These are phyloP conservation scores for Viridothelium virens DNA, from an alignment of 495 filamentous ascomycete species.

Conservation along the genomic window DNA sequence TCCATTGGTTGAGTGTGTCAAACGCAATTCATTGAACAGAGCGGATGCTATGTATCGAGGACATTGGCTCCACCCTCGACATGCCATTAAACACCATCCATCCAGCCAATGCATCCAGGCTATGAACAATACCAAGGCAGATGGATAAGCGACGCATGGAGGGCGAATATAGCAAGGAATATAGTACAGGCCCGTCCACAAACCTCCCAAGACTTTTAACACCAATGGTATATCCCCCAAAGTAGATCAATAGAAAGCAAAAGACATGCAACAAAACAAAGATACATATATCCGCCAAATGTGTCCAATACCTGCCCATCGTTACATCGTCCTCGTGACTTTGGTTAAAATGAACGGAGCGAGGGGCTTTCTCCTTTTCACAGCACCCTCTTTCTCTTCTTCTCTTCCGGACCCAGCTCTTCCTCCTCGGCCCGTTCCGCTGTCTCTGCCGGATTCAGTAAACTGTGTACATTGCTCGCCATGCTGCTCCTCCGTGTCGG, in stretches of 20 bases:
- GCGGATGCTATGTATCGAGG: not conserved
- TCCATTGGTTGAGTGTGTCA: not conserved
- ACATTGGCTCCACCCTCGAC: not conserved
- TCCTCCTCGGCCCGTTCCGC: conserved; percentile 66
- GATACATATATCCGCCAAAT: not conserved
- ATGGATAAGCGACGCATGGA: not conserved
- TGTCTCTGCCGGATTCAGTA: conserved; percentile 81
- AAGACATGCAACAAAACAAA: not conserved
- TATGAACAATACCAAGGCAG: not conserved
- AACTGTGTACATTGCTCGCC: conserved; percentile 67
- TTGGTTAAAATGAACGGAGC: not conserved
- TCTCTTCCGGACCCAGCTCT: conserved; percentile 36
- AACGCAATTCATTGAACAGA: not conserved
- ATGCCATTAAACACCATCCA: conserved; percentile 1
- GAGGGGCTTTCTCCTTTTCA: not conserved
- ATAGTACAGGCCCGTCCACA: conserved; percentile 4
- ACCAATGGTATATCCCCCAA: conserved; percentile 5
- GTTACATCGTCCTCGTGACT: conserved; percentile 2
- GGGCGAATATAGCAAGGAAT: not conserved
- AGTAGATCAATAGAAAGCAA: not conserved
- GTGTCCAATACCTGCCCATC: conserved; percentile 4
- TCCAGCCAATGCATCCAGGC: conserved; percentile 6
- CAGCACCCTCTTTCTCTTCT: conserved; percentile 35
- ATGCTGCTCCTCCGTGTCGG: conserved; percentile 65
- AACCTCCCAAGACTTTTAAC: not conserved